These are phyloP conservation scores for Hypsizygus marmoreus DNA, from an alignment of 768 basidiomycete genomes.

Conservation along the genomic window DNA sequence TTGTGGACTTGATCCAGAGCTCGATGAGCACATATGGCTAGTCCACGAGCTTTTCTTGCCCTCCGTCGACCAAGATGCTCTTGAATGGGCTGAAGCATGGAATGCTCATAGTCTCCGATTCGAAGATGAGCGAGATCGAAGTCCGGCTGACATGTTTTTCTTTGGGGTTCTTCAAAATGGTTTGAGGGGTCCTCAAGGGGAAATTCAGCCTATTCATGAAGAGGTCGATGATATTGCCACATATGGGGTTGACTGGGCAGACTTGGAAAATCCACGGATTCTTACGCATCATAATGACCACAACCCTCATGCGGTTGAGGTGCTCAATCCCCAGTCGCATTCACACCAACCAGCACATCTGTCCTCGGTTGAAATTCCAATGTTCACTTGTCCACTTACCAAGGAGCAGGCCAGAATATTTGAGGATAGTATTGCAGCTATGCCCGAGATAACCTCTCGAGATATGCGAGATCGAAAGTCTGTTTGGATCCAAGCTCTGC, in stretches of 20 bases:
- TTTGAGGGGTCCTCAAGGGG: constrained; percentile 21
- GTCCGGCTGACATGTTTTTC: constrained; percentile 29
- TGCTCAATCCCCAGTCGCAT: no score
- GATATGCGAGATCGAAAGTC: no score
- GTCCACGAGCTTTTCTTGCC: constrained; percentile 33
- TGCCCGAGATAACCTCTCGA: no score
- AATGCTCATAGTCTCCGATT: constrained; percentile 32
- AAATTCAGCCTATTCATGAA: constrained; percentile 3
- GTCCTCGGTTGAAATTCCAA: no score
- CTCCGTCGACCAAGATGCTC: background rate
- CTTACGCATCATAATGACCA: constrained; percentile 12
- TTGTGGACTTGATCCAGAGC: constrained; percentile 25
- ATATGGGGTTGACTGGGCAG: constrained; percentile 29
- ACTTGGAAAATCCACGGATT: constrained; percentile 9
- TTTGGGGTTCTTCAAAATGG: constrained; percentile 35
- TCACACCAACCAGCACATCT: no score
- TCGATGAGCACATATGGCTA: constrained; percentile 38
- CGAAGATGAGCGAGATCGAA: constrained; percentile 15
- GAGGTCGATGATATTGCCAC: constrained; percentile 24
- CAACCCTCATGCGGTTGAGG: constrained; percentile 16
- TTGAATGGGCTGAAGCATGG: constrained; percentile 33
- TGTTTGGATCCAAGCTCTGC: no score
- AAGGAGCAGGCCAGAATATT: no score
- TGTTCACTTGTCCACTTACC: no score
- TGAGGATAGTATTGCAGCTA: no score